Conservation (phyloP, 2,329 filamentous ascomycete genomes). For the Grosmannia huntii region DNA sequence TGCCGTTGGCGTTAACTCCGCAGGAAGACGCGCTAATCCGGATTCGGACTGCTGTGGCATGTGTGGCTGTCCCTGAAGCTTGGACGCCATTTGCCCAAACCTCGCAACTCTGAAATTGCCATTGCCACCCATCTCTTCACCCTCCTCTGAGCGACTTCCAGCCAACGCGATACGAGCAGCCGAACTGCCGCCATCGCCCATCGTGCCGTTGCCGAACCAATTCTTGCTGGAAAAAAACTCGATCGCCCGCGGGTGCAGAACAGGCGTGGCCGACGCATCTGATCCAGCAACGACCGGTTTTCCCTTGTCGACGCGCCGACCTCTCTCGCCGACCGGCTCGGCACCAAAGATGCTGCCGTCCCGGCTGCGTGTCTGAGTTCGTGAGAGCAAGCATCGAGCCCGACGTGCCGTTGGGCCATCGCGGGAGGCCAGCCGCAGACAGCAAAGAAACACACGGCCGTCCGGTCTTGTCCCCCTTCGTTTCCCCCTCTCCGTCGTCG, state of each 20-base stretch:
- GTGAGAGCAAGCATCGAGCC: not conserved
- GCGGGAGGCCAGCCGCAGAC: not conserved
- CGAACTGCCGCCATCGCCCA: not conserved
- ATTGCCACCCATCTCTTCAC: not conserved
- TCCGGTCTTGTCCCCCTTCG: not conserved
- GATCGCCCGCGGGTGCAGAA: too few relatives aligned
- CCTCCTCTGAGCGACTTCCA: not conserved
- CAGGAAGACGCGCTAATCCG: not conserved
- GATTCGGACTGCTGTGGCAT: not conserved
- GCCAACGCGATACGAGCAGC: not conserved
- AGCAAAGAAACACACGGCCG: too few relatives aligned
- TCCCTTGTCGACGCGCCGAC: not conserved
- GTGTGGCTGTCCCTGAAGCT: not conserved
- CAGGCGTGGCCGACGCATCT: too few relatives aligned
- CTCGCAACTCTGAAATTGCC: not conserved
- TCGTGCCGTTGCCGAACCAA: not conserved
- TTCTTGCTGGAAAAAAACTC: not conserved
- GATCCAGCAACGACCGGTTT: too few relatives aligned
- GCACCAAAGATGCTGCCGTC: not conserved
- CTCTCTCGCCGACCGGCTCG: not conserved
- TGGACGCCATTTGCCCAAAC: conserved; percentile 1
- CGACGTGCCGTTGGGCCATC: too few relatives aligned
- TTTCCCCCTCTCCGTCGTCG: not conserved
- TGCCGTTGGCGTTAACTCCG: not conserved
- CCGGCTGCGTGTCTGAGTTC: not conserved